Percentiles rank a stretch among this genome's conserved stretches.
Evolutionary conservation across 257 asterid species (phyloP).

Genomic region (Solanum clarkiae): DNA sequence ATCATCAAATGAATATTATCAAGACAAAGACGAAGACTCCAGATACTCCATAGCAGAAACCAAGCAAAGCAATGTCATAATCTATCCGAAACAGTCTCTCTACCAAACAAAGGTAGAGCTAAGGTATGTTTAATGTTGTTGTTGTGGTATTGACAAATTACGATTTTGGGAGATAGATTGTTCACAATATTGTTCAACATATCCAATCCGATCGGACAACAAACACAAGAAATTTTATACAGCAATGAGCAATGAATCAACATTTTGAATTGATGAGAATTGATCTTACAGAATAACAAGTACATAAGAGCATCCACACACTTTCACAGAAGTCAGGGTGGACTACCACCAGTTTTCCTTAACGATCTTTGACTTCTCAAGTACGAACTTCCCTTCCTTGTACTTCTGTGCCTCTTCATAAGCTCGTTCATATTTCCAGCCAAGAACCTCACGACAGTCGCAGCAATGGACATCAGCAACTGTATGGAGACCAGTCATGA

Average conservation of each 20-base stretch:
- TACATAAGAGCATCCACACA: neutral
- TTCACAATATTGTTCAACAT: neutral
- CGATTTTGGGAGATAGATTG: neutral
- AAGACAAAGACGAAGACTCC: neutral
- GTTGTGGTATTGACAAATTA: neutral
- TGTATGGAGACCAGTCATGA: slow-evolving; percentile 27
- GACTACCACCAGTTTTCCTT: slow-evolving; percentile 13
- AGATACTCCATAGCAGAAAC: neutral
- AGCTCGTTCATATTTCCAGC: slow-evolving; percentile 39
- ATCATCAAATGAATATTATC: neutral
- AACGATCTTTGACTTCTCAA: slow-evolving; percentile 16
- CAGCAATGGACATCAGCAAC: slow-evolving; percentile 30
- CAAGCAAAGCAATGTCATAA: neutral
- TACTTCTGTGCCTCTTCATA: slow-evolving; percentile 23
- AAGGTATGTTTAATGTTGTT: neutral
- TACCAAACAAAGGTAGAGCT: neutral
- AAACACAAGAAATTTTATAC: neutral
- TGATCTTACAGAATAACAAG: neutral
- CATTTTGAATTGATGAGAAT: neutral
- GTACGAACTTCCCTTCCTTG: slow-evolving; percentile 34
- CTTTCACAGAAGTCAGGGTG: neutral
- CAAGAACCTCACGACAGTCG: slow-evolving; percentile 25
- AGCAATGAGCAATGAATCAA: neutral
- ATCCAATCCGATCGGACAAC: neutral
- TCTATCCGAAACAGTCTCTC: neutral